Evolutionary conservation across 768 basidiomycete genomes (phyloP).

Genomic region (Boletus vinaceobasis): DNA sequence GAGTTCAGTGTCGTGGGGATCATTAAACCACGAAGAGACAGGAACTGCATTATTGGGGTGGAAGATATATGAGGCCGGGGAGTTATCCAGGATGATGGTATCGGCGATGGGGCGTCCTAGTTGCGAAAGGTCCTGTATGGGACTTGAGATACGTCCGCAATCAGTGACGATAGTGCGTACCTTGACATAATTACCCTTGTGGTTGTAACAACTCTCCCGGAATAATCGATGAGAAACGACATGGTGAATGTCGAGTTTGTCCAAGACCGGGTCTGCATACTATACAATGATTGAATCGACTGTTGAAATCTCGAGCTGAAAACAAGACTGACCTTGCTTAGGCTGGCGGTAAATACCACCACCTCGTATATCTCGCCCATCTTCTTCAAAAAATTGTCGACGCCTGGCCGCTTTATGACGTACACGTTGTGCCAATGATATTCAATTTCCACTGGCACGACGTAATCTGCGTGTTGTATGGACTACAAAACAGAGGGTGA

Average conservation of each 20-base stretch:
- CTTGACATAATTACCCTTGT: constrained; percentile 99
- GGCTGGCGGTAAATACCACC: constrained; percentile 95
- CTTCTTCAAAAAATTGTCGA: constrained; percentile 93
- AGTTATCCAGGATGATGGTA: constrained; percentile 98
- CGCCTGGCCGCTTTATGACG: constrained; percentile 97
- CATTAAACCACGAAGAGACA: constrained; percentile 99
- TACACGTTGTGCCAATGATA: constrained; percentile 98
- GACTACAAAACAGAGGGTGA: constrained; percentile 50
- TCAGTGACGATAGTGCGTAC: constrained; percentile 40
- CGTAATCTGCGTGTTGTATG: constrained; percentile 92
- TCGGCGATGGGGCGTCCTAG: constrained; percentile 91
- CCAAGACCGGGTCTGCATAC: constrained; percentile 98
- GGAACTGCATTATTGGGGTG: constrained; percentile 99
- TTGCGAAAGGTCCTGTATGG: constrained; percentile 90
- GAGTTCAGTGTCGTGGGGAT: constrained; percentile 96
- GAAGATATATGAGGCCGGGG: constrained; percentile 98
- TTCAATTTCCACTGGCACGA: constrained; percentile 98
- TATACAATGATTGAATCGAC: constrained; percentile 31
- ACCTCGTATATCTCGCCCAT: constrained; percentile 99
- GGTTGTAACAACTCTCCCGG: constrained; percentile 98
- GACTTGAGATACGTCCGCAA: not conserved
- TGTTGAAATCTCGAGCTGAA: not conserved
- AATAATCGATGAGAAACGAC: constrained; percentile 94
- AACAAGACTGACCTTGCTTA: constrained; percentile 77
- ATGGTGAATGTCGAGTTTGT: constrained; percentile 90